phyloP scores from a whole-genome alignment of 164 flowering plant genomes.

The Annona cherimola region DNA sequence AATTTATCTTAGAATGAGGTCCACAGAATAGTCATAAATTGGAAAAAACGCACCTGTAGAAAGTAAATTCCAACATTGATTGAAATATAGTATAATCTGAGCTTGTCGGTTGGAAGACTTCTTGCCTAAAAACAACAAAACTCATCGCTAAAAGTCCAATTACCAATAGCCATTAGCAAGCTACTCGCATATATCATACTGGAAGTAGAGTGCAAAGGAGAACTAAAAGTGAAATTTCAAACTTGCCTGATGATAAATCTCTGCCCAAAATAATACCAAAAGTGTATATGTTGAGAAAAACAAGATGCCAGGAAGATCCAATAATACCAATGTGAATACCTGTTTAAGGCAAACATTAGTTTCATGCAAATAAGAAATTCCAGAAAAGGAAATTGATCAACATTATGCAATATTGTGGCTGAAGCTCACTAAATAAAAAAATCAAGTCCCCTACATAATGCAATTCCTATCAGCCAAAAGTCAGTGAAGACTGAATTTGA shows the following conservation, averaged over 20 bases:
- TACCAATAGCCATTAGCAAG: not conserved
- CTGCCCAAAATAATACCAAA: constrained; percentile 97
- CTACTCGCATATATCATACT: not conserved
- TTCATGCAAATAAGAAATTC: not conserved
- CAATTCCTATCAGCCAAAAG: not conserved
- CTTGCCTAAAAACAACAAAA: constrained; percentile 52
- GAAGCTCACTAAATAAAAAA: not conserved
- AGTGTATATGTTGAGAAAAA: constrained; percentile 95
- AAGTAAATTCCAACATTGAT: constrained; percentile 61
- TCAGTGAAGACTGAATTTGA: not conserved
- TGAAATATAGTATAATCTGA: constrained; percentile 54
- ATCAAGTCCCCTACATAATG: not conserved
- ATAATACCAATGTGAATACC: constrained; percentile 54
- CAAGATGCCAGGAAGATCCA: constrained; percentile 87
- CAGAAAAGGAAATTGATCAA: not conserved
- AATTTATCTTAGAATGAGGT: not conserved
- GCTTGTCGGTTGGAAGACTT: constrained; percentile 86
- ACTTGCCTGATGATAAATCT: constrained; percentile 95
- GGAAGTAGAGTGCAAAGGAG: not conserved
- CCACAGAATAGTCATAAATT: not conserved
- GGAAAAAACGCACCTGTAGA: constrained; percentile 50
- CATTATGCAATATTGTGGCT: not conserved
- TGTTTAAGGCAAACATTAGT: constrained; percentile 18
- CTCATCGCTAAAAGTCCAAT: not conserved
- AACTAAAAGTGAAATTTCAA: not conserved